Base-by-base conservation (phyloP, 106 monocot genomes). In the Vanilla planifolia region DNA sequence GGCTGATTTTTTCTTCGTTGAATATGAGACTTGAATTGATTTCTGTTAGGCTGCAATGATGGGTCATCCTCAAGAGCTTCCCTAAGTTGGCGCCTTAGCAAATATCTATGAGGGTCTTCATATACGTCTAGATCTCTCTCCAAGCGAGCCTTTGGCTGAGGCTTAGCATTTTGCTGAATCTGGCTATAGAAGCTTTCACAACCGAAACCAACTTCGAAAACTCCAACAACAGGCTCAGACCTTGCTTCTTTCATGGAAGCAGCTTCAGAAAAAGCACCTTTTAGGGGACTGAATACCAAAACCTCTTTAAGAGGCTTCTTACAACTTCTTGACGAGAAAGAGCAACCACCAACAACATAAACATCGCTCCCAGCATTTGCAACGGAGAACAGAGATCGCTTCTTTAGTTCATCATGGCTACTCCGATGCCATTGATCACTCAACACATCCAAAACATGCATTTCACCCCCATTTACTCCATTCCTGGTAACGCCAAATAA, bases 291-390 rank as follows among this genome's bases (percentile, higher is more conserved):
- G 51, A 82, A 86, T 20, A 89, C 82, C 48, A 80, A 60, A 6
- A 83, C 80, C 27, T 62, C 73, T 69, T 74, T 83, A 59, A 71
- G 75, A 10, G 77, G 76, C 45, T 63, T 93, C 19, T 67, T 48
- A 29, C 68, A 63, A 40, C 48, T 46, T n/a, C 65, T 69, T 30
- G 55, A 62, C 3, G 67, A 17, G 2, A 29, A 24, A 35, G 79
- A 80, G 48, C 89, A 73, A 15, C 94, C 94, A 43, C 94, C 94
- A 8, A 89, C 68, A 19, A 80, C 53, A 52, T 89, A 95, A 29
- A 95, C 35, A 65, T 95, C 89, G n/a, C 44, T 59, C 19, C 67
- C 68, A 1, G 80, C 55, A 39, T 68, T 73, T 1, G 75, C 78
- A 59, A 83, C 89, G 8, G 94, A 89, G 37, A 75, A 89, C 68